Evolutionary conservation across 108 stramenopile genomes (phyloP), one percentile per base, ranked within the genome.

Genomic region (Cyclotella sp.): DNA sequence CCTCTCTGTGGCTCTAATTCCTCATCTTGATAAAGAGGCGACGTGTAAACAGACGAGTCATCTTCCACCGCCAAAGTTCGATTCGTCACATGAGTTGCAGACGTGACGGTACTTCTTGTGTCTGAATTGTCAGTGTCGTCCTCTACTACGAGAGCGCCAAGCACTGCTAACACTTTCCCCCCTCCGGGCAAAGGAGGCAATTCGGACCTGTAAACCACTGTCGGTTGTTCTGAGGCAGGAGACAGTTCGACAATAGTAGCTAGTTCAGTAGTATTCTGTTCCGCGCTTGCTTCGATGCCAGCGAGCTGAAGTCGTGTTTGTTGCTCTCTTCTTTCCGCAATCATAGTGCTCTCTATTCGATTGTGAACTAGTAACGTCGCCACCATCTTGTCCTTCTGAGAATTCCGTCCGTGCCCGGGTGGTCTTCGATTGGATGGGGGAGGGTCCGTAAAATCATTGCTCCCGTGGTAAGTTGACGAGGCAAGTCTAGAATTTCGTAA

Each of bases 321-420:
- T 30, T 46, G 49, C 49, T 54, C 63, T 26, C 28, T 46, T 52
- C 57, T 47, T 44, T 55, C 27, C 0, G 58, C 59, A 21, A 49
- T 21, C 12, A 30, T 44, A 60, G 66, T 34, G 57, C 44, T 49
- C 49, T 71, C 64, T 8, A 63, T 84, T 40, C 92, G 55, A 77
- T 90, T 76, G 60, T 94, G 88, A 42, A 92, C 87, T 68, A 94
- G 49, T 19, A 94, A 81, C 11, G 89, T 81, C 0, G 93, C 93
- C 34, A 94, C 86, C 89, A 92, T 90, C 65, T 94, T 94, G 74
- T 92, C 89, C 76, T 94, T 94, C 64, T 92, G 89, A 26, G 76
- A 73, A 66, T 78, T 82, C 34, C 34, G 15, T 10, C 60, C 60
- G 27, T 30, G 72, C 21, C 55, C 29, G 55, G 64, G 66, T 44